phyloP scores from a whole-genome alignment of 2,329 filamentous ascomycete species.

The Trichoderma aggressivum region DNA sequence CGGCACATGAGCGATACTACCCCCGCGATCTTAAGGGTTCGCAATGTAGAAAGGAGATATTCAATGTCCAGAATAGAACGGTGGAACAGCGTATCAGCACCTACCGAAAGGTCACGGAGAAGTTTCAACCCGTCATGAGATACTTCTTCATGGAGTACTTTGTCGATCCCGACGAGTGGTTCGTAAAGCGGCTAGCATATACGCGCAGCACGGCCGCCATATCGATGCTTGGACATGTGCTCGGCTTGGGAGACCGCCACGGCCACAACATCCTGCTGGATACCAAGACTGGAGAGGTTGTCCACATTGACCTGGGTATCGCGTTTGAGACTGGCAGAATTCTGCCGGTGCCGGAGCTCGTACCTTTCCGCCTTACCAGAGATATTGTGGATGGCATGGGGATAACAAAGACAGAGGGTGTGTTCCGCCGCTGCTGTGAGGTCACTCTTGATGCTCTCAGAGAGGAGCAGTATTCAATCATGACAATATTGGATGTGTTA shows the following conservation, averaged over 20 bases:
- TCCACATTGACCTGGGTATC: slow-evolving; percentile 95
- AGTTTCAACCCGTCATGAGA: slow-evolving; percentile 88
- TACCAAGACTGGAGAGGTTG: slow-evolving; percentile 82
- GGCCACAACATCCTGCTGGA: slow-evolving; percentile 97
- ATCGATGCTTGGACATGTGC: slow-evolving; percentile 88
- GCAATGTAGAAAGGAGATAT: slow-evolving; percentile 76
- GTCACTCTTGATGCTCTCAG: slow-evolving; percentile 92
- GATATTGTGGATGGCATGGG: slow-evolving; percentile 98
- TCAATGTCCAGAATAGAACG: slow-evolving; percentile 65
- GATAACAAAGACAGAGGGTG: slow-evolving; percentile 88
- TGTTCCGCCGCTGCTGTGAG: slow-evolving; percentile 96
- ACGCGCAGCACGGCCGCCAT: slow-evolving; percentile 91
- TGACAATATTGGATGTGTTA: slow-evolving; percentile 95
- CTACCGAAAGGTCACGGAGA: slow-evolving; percentile 74
- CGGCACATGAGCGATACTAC: slow-evolving; percentile 82
- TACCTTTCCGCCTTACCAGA: slow-evolving; percentile 89
- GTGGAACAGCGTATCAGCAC: slow-evolving; percentile 68
- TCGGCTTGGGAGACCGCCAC: slow-evolving; percentile 91
- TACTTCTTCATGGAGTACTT: slow-evolving; percentile 98
- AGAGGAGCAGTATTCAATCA: slow-evolving; percentile 95
- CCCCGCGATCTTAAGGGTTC: slow-evolving; percentile 76
- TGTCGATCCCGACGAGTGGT: slow-evolving; percentile 93
- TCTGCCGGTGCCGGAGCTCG: slow-evolving; percentile 90
- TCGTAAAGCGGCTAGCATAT: slow-evolving; percentile 81
- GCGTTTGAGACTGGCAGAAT: slow-evolving; percentile 96